These are phyloP conservation scores for Euphorbia peplus DNA, from an alignment of 345 rosid species.

Conservation along the genomic window DNA sequence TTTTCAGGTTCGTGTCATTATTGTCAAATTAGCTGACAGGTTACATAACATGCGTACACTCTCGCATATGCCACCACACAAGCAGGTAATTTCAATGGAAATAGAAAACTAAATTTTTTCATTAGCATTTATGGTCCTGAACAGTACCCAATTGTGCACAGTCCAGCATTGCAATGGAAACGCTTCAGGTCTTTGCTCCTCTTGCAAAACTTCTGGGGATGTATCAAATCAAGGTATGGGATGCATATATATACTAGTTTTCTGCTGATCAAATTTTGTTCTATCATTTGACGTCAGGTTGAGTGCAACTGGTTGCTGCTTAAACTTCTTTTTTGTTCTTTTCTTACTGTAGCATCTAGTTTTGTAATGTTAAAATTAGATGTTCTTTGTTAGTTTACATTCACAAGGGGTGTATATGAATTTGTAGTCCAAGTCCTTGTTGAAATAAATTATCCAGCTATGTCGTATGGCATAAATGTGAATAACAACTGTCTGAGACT, in stretches of 20 bases:
- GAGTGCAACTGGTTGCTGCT: constrained; percentile 2
- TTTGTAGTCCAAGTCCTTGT: not conserved
- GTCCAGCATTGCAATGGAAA: constrained; percentile 96
- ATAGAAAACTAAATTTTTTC: not conserved
- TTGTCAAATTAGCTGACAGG: constrained; percentile 97
- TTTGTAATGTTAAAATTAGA: not conserved
- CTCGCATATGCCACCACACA: constrained; percentile 87
- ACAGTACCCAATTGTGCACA: constrained; percentile 39
- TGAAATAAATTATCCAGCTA: not conserved
- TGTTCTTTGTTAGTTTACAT: not conserved
- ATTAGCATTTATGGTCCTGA: constrained; percentile 23
- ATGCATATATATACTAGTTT: not conserved
- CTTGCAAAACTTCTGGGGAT: constrained; percentile 94
- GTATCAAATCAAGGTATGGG: constrained; percentile 88
- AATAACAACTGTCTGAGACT: not conserved
- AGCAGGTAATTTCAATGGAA: constrained; percentile 60
- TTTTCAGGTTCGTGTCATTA: constrained; percentile 93
- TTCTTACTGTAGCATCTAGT: not conserved
- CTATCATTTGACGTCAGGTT: constrained; percentile 8
- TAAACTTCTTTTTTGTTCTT: not conserved
- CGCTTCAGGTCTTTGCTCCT: constrained; percentile 97
- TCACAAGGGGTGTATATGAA: not conserved
- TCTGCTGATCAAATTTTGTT: constrained; percentile 1
- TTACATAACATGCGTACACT: constrained; percentile 98
- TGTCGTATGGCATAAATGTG: not conserved